Evolutionary conservation across 73 alveolate genomes (phyloP).

Genomic region (Diophrys appendiculata): DNA sequence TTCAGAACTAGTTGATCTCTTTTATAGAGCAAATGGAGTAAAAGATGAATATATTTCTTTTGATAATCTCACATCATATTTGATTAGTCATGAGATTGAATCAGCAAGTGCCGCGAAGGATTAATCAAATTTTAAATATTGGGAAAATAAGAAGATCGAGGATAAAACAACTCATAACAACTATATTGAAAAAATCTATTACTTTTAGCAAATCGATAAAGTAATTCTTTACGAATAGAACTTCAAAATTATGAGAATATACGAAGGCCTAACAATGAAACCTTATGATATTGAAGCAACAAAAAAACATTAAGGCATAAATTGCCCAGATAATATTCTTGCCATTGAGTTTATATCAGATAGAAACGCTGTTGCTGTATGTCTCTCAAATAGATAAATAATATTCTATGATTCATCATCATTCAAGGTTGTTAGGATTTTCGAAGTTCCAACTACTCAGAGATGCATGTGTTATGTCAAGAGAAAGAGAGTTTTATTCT

Average conservation of each 20-base stretch:
- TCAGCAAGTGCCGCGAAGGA: constrained; percentile 30
- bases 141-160: constrained; percentile 44
- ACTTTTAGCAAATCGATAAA: constrained; percentile 65
- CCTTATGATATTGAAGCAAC: too few species aligned
- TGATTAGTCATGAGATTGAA: constrained; percentile 58
- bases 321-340: constrained; percentile 56
- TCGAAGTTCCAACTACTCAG: constrained; percentile 67
- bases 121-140: constrained; percentile 43
- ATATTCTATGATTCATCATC: constrained; percentile 56
- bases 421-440: constrained; percentile 43
- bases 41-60: background rate
- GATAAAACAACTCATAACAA: constrained; percentile 75
- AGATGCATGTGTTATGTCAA: constrained; percentile 63
- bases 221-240: constrained; percentile 69
- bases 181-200: constrained; percentile 70
- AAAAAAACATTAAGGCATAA: constrained; percentile 35
- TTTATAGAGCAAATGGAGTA: constrained; percentile 41
- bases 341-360: constrained; percentile 67
- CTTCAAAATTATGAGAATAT: constrained; percentile 62
- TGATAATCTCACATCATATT: constrained; percentile 48
- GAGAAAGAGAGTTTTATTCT: constrained; percentile 48
- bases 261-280: constrained; percentile 65
- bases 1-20: constrained; percentile 45
- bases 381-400: constrained; percentile 48
- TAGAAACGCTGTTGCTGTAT: constrained; percentile 50